Evolutionary conservation across 148 eudicot species (phyloP), one percentile per base, ranked within the genome.

Genomic region (Camellia granthamiana): DNA sequence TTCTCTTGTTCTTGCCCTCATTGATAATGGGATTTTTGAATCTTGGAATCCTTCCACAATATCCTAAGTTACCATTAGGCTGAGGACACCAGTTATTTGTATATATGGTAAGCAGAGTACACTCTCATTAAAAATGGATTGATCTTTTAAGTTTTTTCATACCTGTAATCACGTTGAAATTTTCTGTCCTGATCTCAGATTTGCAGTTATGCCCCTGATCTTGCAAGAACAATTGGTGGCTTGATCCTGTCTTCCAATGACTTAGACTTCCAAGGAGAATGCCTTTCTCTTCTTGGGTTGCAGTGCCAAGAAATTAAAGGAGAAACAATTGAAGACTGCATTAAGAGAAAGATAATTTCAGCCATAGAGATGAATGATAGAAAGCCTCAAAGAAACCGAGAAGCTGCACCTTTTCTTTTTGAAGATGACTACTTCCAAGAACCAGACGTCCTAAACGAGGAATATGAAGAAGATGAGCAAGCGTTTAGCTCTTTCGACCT

Each of bases 191-290:
- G 81, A 67, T 79, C 41, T 81, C 87, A 96, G 99, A 92, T 93
- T 73, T 82, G 89, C 85, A 85, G 75, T 74, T 88, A 93, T 80
- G 97, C 97, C 67, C 99, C 99, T 81, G 99, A 92, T 84, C 93
- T 96, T 69, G 98, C 98, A 67, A 93, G 78, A 86, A 93, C 98
- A 81, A 80, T 96, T 51, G 85, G 92, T 62, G 92, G 97, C 58
- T 87, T 96, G 76, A 86, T 96, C 72, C 82, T 89, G 83, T 85
- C 93, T 38, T 93, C 99, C 59, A 82, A 87, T 38, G 98, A 93
- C 83, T 70, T 69, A 3, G 78, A 82, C 76, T 93, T 96, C 83
- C 89, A 86, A 92, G 85, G 82, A 62, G 92, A 93, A 84, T 93
- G 99, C 85, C 75, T 88, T 46, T 84, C 92, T 64, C 86, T 93